Percentiles rank a stretch among this genome's conserved stretches.
phyloP scores from a whole-genome alignment of 2,329 filamentous ascomycete species.

The Trematosphaeria pertusa region DNA sequence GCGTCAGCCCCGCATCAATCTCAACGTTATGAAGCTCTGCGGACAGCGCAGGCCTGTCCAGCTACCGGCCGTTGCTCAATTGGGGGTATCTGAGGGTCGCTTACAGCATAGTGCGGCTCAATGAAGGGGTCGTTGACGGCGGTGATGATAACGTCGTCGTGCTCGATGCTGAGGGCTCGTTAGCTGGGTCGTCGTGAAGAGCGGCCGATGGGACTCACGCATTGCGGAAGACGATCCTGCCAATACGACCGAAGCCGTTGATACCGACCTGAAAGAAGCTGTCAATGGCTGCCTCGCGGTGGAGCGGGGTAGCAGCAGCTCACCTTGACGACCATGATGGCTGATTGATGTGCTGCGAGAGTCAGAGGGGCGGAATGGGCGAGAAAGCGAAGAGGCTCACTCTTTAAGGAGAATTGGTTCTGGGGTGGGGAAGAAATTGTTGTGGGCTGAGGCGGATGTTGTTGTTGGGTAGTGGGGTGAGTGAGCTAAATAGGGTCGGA shows the following conservation, averaged over 20 bases:
- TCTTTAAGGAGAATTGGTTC: conserved; percentile 29
- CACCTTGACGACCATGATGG: conserved; percentile 58
- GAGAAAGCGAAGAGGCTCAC: conserved; percentile 22
- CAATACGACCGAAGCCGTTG: conserved; percentile 99
- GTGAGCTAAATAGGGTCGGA: conserved; percentile 29
- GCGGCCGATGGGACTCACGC: conserved; percentile 63
- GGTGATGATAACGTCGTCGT: conserved; percentile 87
- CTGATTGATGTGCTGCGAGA: conserved; percentile 28
- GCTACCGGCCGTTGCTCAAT: too few relatives aligned
- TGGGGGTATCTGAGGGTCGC: conserved; percentile 60
- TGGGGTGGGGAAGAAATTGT: conserved; percentile 30
- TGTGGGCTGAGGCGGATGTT: conserved; percentile 28
- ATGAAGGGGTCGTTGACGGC: conserved; percentile 99
- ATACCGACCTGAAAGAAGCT: conserved; percentile 75
- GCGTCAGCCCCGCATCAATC: conserved; percentile 35
- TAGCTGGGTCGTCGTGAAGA: conserved; percentile 19
- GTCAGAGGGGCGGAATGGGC: conserved; percentile 13
- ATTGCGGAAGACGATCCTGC: conserved; percentile 99
- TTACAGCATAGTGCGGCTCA: conserved; percentile 94
- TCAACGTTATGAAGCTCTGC: too few relatives aligned
- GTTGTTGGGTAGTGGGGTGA: conserved; percentile 41
- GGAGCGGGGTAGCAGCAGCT: conserved; percentile 28
- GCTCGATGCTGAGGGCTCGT: conserved; percentile 69
- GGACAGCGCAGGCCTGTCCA: too few relatives aligned
- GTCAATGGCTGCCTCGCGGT: conserved; percentile 30